A percentile compares a stretch with the other conserved stretches of the same genome.
These are phyloP conservation scores for Auriscalpium microsporum DNA, from an alignment of 768 basidiomycete species.

Conservation along the genomic window DNA sequence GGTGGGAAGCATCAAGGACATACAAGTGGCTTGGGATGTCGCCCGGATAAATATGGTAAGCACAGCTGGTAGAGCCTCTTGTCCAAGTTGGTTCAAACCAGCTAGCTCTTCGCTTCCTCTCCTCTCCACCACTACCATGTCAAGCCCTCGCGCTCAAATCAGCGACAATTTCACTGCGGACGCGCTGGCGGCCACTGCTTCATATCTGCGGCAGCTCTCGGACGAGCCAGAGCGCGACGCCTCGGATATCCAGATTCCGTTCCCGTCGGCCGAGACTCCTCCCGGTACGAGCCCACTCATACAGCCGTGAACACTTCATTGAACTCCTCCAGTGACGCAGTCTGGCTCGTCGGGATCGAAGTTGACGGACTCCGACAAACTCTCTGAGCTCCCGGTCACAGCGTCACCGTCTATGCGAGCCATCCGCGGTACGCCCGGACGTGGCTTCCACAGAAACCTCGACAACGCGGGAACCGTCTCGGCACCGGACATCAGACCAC, in stretches of 20 bases:
- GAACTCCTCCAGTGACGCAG: constrained; percentile 8
- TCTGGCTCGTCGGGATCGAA: constrained; percentile 23
- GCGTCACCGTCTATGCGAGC: constrained; percentile 25
- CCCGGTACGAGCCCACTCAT: neutral
- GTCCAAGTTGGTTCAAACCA: no score
- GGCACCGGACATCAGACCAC: constrained; percentile 6
- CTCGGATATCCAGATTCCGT: neutral
- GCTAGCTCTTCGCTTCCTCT: no score
- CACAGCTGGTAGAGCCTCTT: no score
- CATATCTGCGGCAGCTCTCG: neutral
- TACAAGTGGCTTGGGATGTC: no score
- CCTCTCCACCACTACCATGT: neutral
- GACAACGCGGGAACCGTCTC: constrained; percentile 25
- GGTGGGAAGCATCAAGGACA: no score
- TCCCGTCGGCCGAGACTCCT: neutral
- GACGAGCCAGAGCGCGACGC: neutral
- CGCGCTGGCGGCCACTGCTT: neutral
- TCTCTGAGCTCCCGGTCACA: constrained; percentile 30
- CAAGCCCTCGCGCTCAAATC: neutral
- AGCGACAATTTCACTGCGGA: neutral
- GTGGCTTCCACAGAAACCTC: constrained; percentile 25
- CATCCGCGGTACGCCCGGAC: constrained; percentile 23
- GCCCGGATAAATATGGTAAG: no score
- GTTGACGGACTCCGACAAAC: constrained; percentile 37
- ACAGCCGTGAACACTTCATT: neutral